Evolutionary conservation across 2,329 filamentous ascomycete genomes (phyloP).

Genomic region (Arthrobotrys sphaeroides): DNA sequence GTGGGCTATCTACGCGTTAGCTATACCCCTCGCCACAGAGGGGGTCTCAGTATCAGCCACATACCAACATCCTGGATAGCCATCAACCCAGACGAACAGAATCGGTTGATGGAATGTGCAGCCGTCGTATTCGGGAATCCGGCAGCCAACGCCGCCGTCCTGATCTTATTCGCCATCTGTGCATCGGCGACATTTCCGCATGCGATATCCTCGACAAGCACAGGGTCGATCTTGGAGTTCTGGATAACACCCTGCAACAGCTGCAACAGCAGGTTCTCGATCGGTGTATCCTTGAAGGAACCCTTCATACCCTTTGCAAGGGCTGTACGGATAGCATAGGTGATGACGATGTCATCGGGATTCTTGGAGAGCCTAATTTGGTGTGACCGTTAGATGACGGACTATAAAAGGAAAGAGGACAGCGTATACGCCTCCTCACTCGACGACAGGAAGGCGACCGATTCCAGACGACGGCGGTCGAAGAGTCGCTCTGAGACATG

Average conservation of each 20-base stretch:
- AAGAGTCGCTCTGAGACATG: constrained; percentile 25
- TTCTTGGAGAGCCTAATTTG: constrained; percentile 81
- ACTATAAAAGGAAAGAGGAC: background rate
- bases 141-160: constrained; percentile 86
- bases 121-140: constrained; percentile 91
- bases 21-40: background rate
- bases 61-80: constrained; percentile 86
- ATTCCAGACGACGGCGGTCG: constrained; percentile 6
- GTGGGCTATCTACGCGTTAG: constrained; percentile 65
- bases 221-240: constrained; percentile 79
- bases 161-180: constrained; percentile 89
- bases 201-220: constrained; percentile 86
- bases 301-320: constrained; percentile 86
- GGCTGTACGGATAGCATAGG: constrained; percentile 86
- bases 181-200: constrained; percentile 89
- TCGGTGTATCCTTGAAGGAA: constrained; percentile 89
- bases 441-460: background rate
- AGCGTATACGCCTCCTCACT: constrained; percentile 1
- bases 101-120: constrained; percentile 86
- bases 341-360: constrained; percentile 96
- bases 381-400: constrained; percentile 16
- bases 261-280: constrained; percentile 86
- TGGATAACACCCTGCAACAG: constrained; percentile 74
- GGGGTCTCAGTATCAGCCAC: background rate
- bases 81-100: constrained; percentile 96